Base-by-base conservation (phyloP, 176 grass and related monocot genomes). In the Zizania latifolia region DNA sequence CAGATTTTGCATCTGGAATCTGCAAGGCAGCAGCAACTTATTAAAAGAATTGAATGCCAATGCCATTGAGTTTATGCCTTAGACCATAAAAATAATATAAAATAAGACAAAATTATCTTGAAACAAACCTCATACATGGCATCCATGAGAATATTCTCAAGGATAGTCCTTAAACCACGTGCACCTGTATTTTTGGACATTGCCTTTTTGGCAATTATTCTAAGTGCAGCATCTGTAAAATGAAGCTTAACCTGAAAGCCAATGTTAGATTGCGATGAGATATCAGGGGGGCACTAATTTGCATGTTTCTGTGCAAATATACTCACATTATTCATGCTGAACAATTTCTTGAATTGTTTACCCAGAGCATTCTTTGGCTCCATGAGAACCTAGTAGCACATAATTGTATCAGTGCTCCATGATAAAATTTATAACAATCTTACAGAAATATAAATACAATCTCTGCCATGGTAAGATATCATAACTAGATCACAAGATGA, bases 251-350 rank as follows among this genome's bases (percentile, higher is more conserved):
- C 96, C 92, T 99, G 89, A 84, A 92, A 90, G 26, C 1, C 40
- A 86, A 70, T 51, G 11, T 33, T 45, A 44, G 75, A 15, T 35
- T 16, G 12, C 41, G 2, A 8, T 72, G 4, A 73, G 41, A 78
- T 55, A 83, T 1, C 3, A 51, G 23, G 50, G 9, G 46, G 46
- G 80, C 53, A 44, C 29, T 57, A 63, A 10, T 78, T 50, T 70
- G 35, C 70, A 88, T 46, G 46, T 37, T 84, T 54, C 33, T 2
- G 68, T 5, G n/a, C 22, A 72, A 56, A 75, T 48, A 58, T 55
- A 86, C 91, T 92, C 68, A 99, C 95, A 61, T 99, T 76, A 27
- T 99, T 99, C 96, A 99, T 99, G 82, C 70, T 99, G 68, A 95
- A 88, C 64, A 99, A 79, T 88, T 92, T 99, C 87, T 39, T 92